Evolutionary conservation across 164 flowering plant species (phyloP), one percentile per base, ranked within the genome.

Genomic region (Liriodendron chinense): DNA sequence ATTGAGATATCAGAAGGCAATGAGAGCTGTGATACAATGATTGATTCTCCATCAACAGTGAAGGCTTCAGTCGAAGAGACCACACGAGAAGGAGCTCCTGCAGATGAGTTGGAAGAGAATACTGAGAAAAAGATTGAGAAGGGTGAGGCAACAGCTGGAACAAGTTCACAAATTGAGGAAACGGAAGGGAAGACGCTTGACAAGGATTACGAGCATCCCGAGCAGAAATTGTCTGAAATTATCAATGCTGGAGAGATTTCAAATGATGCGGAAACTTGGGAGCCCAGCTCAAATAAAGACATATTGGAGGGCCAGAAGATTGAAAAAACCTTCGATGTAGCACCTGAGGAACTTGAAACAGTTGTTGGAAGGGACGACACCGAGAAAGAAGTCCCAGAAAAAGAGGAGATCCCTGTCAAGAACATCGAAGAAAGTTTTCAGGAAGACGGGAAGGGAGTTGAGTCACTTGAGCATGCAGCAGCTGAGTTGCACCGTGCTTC

Each of bases 261-360:
- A 14, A 12, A 12, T 16, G 18, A 69, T 26, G 10, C 14, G 9
- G 48, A 43, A 28, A 21, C 43, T 47, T 20, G 59, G 2, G 72
- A 47, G 43, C 14, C 49, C 7, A 18, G 3, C 22, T 43, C n/a
- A 10, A 69, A 3, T 9, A 18, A n/a, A 22, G 24, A 69, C 7
- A 10, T 2, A 24, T 14, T 18, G 72, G 72, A 69, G 13, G 59
- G 13, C 16, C 67, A 53, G 24, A 48, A 14, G 22, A 57, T 21
- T 53, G 61, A 24, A 28, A 14, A 65, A 47, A 77, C 18, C 16
- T 50, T 18, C 47, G 59, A 53, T 10, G 59, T 1, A 12, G 64
- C 23, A 1, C 7, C 72, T 43, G 34, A 67, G 49, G 66, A 13
- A 65, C 62, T 48, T 65, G 81, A 79, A 59, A 61, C 26, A 75